Conservation (phyloP, 2,329 filamentous ascomycete species). For the Epichloe aotearoae region DNA sequence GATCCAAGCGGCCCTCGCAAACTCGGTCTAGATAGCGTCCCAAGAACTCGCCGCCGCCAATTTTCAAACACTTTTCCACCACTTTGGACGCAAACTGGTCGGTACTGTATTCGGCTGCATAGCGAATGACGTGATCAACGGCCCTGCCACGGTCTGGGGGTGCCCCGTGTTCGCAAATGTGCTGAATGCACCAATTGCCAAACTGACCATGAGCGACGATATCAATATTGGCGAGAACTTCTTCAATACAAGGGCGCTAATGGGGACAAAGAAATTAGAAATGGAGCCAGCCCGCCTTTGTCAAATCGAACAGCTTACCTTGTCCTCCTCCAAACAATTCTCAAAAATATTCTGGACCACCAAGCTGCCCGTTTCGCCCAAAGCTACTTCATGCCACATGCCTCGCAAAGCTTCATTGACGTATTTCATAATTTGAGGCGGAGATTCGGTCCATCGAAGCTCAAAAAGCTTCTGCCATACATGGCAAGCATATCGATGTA, state of each 20-base stretch:
- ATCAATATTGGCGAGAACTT: conserved; percentile 89
- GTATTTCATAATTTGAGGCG: conserved; percentile 95
- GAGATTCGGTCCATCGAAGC: conserved; percentile 85
- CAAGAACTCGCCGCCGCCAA: conserved; percentile 81
- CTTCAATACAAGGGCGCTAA: conserved; percentile 93
- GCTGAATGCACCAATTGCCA: conserved; percentile 99
- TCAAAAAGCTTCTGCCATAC: conserved; percentile 99
- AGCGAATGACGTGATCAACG: conserved; percentile 88
- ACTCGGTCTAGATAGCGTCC: conserved; percentile 87
- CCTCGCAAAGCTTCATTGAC: conserved; percentile 90
- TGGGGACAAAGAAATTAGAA: not conserved
- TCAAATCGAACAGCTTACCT: conserved; percentile 40
- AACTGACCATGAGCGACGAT: conserved; percentile 96
- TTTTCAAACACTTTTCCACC: conserved; percentile 97
- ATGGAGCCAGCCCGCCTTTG: not conserved
- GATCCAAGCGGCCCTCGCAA: conserved; percentile 78
- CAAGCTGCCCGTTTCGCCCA: conserved; percentile 92
- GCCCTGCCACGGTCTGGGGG: conserved; percentile 89
- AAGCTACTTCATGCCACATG: conserved; percentile 98
- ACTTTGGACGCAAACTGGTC: conserved; percentile 99
- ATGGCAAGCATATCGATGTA: conserved; percentile 96
- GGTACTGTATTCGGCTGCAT: conserved; percentile 93
- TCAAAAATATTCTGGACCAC: conserved; percentile 99
- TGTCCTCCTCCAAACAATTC: conserved; percentile 96
- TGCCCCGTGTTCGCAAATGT: conserved; percentile 93